Percentiles rank a stretch among this genome's conserved stretches.
Evolutionary conservation across 495 filamentous ascomycete genomes (phyloP).

Genomic region (Penicillium lagena): DNA sequence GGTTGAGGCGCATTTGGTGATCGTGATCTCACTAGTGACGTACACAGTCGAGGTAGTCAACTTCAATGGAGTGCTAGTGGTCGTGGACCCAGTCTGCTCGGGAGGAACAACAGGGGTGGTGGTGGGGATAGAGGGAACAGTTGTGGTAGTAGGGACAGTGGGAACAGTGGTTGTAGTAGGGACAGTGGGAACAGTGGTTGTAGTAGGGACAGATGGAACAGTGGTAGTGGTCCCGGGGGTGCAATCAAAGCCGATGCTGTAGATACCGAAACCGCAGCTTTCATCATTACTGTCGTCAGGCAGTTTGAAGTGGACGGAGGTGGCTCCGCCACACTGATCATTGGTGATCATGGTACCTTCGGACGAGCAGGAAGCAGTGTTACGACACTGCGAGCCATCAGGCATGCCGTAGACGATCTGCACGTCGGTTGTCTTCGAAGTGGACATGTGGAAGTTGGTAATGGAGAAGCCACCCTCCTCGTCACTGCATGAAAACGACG

Average conservation of each 20-base stretch:
- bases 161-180: neutral
- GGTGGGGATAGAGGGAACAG: conserved; percentile 9
- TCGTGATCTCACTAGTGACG: conserved; percentile 49
- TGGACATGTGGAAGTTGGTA: conserved; percentile 60
- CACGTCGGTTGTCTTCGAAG: conserved; percentile 67
- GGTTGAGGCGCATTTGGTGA: conserved; percentile 50
- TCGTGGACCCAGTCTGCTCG: too few species aligned
- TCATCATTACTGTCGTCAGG: conserved; percentile 46
- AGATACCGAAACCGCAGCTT: conserved; percentile 65
- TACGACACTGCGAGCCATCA: conserved; percentile 71
- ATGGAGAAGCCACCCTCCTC: conserved; percentile 65
- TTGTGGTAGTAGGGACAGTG: conserved; percentile 1
- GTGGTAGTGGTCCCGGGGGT: conserved; percentile 37
- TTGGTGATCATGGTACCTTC: conserved; percentile 65
- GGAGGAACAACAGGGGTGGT: too few species aligned
- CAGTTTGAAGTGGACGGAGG: conserved; percentile 67
- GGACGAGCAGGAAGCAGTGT: conserved; percentile 56
- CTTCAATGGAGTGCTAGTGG: neutral
- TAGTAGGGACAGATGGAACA: conserved; percentile 4
- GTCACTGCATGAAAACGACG: conserved; percentile 49
- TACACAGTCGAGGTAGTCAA: conserved; percentile 55
- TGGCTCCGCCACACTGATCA: conserved; percentile 87
- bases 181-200: neutral
- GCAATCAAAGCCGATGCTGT: conserved; percentile 78
- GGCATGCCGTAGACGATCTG: conserved; percentile 81